Percentiles rank a stretch among this genome's conserved stretches.
These are phyloP conservation scores for Eucalyptus microcorys DNA, from an alignment of 345 rosid genomes.

Conservation along the genomic window DNA sequence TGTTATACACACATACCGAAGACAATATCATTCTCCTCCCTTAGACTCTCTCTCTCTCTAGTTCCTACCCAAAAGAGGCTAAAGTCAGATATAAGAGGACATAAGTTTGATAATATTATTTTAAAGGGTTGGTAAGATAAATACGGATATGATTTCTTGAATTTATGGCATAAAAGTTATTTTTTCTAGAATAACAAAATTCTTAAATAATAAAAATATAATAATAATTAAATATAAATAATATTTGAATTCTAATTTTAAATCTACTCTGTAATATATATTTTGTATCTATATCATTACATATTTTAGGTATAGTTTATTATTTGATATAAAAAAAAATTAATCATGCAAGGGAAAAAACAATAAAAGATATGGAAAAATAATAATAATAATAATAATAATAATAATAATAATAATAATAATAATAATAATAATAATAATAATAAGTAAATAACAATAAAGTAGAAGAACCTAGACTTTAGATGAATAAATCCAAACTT, in stretches of 20 bases:
- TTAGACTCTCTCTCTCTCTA: background rate
- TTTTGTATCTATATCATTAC: no score
- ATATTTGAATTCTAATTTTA: no score
- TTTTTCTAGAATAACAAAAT: background rate
- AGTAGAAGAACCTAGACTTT: background rate
- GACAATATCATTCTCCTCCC: background rate
- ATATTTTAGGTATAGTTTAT: background rate
- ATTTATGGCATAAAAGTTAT: background rate
- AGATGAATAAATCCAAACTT: no score
- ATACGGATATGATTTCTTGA: background rate
- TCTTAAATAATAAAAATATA: no score
- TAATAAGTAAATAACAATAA: background rate
- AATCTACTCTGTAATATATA: background rate
- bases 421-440: no score
- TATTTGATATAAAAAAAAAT: background rate
- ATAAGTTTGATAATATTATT: no score
- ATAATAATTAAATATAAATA: no score
- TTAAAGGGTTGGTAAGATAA: background rate
- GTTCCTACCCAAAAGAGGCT: background rate
- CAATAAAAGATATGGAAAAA: background rate
- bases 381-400: no score
- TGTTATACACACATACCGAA: background rate
- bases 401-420: fast-evolving
- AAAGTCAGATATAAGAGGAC: no score
- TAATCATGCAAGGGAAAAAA: background rate